Percentiles rank a stretch among this genome's conserved stretches.
phyloP scores from a whole-genome alignment of 2,329 filamentous ascomycete genomes.

The Zymoseptoria pseudotritici region DNA sequence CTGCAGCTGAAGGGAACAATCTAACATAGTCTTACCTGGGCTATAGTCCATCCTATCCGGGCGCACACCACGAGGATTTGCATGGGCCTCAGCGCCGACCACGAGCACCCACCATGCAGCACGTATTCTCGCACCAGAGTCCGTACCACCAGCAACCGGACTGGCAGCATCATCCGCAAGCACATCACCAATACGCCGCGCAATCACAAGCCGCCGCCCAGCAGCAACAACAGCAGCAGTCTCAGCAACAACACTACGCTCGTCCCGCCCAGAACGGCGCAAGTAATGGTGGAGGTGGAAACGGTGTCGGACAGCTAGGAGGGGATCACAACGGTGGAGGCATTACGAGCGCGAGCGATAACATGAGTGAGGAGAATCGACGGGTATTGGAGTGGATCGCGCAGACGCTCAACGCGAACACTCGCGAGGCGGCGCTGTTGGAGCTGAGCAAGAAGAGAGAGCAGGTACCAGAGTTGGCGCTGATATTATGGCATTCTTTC shows the following conservation, averaged over 20 bases:
- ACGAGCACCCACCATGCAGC: conserved; percentile 39
- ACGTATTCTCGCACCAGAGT: conserved; percentile 55
- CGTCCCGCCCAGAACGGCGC: conserved; percentile 28
- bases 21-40: neutral
- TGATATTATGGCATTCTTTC: conserved; percentile 98
- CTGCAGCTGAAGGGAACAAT: neutral
- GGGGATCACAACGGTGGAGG: conserved; percentile 23
- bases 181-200: conserved; percentile 34
- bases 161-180: conserved; percentile 59
- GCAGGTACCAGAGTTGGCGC: conserved; percentile 89
- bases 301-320: conserved; percentile 24
- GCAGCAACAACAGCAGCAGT: conserved; percentile 33
- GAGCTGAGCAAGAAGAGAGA: conserved; percentile 98
- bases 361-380: conserved; percentile 69
- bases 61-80: neutral
- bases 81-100: conserved; percentile 15
- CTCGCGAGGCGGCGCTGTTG: conserved; percentile 81
- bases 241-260: conserved; percentile 32
- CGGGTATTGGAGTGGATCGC: conserved; percentile 90
- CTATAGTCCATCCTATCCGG: neutral
- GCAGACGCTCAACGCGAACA: conserved; percentile 78
- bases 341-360: conserved; percentile 24
- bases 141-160: conserved; percentile 57
- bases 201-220: conserved; percentile 39
- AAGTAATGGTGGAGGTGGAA: conserved; percentile 31